Evolutionary conservation across 192 early-diverging fungal genomes (phyloP).

Genomic region (Physocladia obscura): DNA sequence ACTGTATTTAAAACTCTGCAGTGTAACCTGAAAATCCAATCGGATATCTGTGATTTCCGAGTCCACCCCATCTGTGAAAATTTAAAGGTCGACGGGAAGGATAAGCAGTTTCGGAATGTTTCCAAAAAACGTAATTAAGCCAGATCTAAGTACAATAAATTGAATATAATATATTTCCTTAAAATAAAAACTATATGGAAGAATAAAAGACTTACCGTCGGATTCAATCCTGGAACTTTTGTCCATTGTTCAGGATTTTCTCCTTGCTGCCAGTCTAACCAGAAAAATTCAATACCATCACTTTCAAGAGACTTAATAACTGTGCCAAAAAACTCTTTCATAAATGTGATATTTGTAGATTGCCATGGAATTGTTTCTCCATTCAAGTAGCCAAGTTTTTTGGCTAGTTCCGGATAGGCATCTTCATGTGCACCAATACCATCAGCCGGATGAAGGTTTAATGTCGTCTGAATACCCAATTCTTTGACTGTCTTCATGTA

Average conservation of each 20-base stretch:
- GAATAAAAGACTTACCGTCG: neutral
- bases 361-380: neutral
- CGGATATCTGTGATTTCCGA: constrained; percentile 1
- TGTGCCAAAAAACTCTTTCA: constrained; percentile 3
- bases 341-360: constrained; percentile 3
- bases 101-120: neutral
- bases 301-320: neutral
- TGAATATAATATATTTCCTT: neutral
- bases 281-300: constrained; percentile 14
- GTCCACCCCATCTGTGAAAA: constrained; percentile 13
- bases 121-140: constrained; percentile 14
- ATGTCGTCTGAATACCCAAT: neutral
- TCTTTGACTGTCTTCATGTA: neutral
- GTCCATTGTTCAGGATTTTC: constrained; percentile 1
- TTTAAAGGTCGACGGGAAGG: neutral
- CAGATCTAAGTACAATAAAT: neutral
- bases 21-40: constrained; percentile 15
- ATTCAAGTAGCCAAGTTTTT: neutral
- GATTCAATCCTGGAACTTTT: neutral
- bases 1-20: neutral
- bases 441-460: constrained; percentile 9
- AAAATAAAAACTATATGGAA: too few species aligned
- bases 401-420: neutral
- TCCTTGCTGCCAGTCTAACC: constrained; percentile 16
- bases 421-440: constrained; percentile 1